Conservation (phyloP, 768 basidiomycete genomes). For the Termitomyces titanicus region DNA sequence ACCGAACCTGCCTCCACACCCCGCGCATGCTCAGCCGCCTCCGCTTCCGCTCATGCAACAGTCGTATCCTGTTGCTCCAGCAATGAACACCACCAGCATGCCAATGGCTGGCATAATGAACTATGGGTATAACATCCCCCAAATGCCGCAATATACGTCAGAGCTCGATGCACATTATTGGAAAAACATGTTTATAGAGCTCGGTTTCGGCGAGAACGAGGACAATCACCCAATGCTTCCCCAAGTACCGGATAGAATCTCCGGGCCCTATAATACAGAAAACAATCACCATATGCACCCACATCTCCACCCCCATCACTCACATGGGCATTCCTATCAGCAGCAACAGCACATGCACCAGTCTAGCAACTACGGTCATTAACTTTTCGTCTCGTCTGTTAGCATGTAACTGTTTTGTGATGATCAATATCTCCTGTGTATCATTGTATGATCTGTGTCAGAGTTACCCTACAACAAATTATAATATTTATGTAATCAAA, state of each 20-base stretch:
- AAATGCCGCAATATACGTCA: conserved; percentile 39
- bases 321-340: conserved; percentile 26
- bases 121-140: conserved; percentile 32
- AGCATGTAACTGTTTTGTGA: not conserved
- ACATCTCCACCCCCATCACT: conserved; percentile 18
- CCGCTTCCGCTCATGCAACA: conserved; percentile 8
- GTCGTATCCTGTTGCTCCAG: not conserved
- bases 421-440: conserved; percentile 1
- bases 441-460: not conserved
- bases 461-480: conserved; percentile 1
- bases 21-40: conserved; percentile 25
- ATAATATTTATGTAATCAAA: not conserved
- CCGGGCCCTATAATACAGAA: conserved; percentile 25
- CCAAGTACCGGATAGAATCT: conserved; percentile 17
- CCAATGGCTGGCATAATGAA: conserved; percentile 15
- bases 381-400: conserved; percentile 11
- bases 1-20: conserved; percentile 24
- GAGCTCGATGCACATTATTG: conserved; percentile 70
- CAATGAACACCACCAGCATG: not conserved
- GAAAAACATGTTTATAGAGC: conserved; percentile 71
- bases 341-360: conserved; percentile 26
- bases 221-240: conserved; percentile 25
- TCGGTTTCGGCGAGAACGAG: conserved; percentile 57
- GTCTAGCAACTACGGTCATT: conserved; percentile 26
- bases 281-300: conserved; percentile 16